A percentile compares a stretch with the other conserved stretches of the same genome.
These are phyloP conservation scores for Plasmodium fragile DNA, from an alignment of 169 alveolate genomes.

Conservation along the genomic window DNA sequence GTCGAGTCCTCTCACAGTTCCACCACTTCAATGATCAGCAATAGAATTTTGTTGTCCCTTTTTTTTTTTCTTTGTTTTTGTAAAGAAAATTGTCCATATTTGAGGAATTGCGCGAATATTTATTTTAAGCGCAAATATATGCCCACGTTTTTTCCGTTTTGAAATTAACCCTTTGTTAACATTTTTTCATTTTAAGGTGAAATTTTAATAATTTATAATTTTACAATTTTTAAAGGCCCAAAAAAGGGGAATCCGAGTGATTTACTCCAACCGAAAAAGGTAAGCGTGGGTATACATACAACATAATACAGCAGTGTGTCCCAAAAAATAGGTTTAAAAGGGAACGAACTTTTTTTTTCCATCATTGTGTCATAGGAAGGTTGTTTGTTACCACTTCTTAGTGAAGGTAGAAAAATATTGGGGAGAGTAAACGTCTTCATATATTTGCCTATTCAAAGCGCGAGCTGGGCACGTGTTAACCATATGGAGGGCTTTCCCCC, in stretches of 20 bases:
- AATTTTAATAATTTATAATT: conserved; percentile 44
- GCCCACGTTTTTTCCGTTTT: neutral
- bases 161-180: conserved; percentile 13
- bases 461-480: neutral
- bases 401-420: neutral
- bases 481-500: neutral
- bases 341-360: neutral
- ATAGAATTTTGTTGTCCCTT: conserved; percentile 8
- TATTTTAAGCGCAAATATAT: conserved; percentile 5
- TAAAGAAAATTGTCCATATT: conserved; percentile 21
- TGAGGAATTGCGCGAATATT: neutral
- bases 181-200: conserved; percentile 28
- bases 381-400: neutral
- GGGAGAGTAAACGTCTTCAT: neutral
- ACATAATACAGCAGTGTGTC: neutral
- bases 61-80: conserved; percentile 26
- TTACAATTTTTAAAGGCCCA: neutral
- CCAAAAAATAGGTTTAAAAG: neutral
- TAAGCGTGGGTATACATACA: neutral
- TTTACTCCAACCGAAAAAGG: neutral
- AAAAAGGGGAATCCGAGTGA: conserved; percentile 69
- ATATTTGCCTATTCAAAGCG: neutral
- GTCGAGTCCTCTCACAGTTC: neutral
- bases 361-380: neutral
- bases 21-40: neutral